These are phyloP conservation scores for Aspergillus neoniger DNA, from an alignment of 2,329 filamentous ascomycete genomes.

Conservation along the genomic window DNA sequence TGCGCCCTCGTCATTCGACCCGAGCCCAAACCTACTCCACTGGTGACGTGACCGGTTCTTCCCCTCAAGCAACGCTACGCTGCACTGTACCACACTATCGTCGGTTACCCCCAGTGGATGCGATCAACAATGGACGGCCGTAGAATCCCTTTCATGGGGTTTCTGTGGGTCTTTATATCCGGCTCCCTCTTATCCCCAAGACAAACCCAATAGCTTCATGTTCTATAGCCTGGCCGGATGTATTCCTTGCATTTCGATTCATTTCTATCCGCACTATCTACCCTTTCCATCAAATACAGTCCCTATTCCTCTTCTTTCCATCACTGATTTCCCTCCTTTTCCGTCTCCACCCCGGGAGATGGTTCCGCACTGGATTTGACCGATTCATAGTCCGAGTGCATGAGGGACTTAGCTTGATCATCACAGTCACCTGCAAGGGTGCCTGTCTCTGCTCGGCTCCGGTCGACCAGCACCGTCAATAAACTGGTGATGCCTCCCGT, in stretches of 20 bases:
- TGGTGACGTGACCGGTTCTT: constrained; percentile 1
- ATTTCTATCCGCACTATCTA: constrained; percentile 3
- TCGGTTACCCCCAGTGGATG: background rate
- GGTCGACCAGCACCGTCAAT: constrained; percentile 28
- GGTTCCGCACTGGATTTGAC: constrained; percentile 1
- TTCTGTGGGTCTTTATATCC: constrained; percentile 2
- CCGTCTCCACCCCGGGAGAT: background rate
- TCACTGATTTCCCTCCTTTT: background rate
- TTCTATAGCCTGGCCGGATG: background rate
- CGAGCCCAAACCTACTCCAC: background rate
- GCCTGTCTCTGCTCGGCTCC: constrained; percentile 9
- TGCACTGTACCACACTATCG: background rate
- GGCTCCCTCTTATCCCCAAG: background rate
- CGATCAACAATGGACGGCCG: background rate
- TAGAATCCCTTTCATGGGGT: background rate
- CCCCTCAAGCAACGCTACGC: background rate
- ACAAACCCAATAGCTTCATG: constrained; percentile 5
- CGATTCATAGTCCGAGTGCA: background rate
- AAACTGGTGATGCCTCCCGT: constrained; percentile 35
- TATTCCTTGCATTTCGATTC: constrained; percentile 2
- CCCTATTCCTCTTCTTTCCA: background rate
- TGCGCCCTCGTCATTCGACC: constrained; percentile 3
- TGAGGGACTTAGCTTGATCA: background rate
- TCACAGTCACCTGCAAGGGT: background rate
- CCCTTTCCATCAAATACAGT: background rate